Base-by-base conservation (phyloP, 495 filamentous ascomycete species). In the Penicillium pulvis region DNA sequence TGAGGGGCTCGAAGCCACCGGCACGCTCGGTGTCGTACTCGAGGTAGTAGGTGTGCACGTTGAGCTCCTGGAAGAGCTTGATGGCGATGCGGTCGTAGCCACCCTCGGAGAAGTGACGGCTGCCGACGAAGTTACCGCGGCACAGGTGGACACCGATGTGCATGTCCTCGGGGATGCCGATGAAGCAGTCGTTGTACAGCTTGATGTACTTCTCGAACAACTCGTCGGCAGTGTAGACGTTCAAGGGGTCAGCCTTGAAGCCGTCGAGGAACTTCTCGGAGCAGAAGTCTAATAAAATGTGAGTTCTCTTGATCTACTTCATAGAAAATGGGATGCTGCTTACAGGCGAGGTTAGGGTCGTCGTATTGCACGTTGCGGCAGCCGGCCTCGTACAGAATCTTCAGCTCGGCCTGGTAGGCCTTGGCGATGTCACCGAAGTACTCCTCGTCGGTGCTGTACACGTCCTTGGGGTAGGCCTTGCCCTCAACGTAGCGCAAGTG, bases 41-140 rank as follows among this genome's bases (percentile, higher is more conserved):
- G 53, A 93, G 85, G 68, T 91, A 92, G 75, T 89, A 93, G 6
- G 89, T 91, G 73, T 88, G 81, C 16, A 91, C 85, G 59, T 90
- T 83, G 43, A 92, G 79, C 57, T 88, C 76, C 56, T 85, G 79
- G 80, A 94, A 94, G 14, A 94, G 81, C 77, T 89, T 90, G 63
- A 82, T 81, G 47, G 90, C 90, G 58, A 94, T 91, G 53, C 83
- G 79, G 71, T 93, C 90, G 71, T 93, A 94, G 20, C 85, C 86
- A 31, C 90, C 90, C 71, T 90, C 87, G 54, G 86, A 85, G 73
- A 94, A 93, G 75, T 91, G 86, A n/a, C 87, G 80, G 41, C 83
- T 84, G 54, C 85, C 83, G 64, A 90, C 84, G 72, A 91, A 92
- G 77, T 92, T 94, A 49, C 90, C 90, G 51, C 88, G 84, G 79